A percentile compares a stretch with the other conserved stretches of the same genome.
Conservation (phyloP, 768 basidiomycete genomes). For the Trametes coccinea region DNA sequence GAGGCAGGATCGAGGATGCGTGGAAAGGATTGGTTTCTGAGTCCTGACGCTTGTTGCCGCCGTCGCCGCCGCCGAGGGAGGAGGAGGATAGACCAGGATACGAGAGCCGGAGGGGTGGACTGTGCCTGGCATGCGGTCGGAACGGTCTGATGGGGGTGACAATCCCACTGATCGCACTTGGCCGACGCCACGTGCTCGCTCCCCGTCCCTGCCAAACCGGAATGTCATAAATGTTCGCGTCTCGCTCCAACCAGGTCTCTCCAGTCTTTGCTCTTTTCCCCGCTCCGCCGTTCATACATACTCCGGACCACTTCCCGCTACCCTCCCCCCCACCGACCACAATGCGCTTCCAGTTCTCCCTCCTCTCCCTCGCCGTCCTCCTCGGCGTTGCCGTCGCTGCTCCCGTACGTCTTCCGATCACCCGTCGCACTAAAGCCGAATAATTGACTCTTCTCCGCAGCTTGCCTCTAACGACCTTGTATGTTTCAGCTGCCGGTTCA, state of each 20-base stretch:
- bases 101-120: not conserved
- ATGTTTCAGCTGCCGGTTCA: slow-evolving; percentile 4
- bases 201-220: slow-evolving; percentile 17
- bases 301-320: not conserved
- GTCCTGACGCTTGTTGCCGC: too few species aligned
- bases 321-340: not conserved
- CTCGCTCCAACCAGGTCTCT: not conserved
- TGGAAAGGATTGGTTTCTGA: not conserved
- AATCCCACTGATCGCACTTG: slow-evolving; percentile 19
- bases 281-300: not conserved
- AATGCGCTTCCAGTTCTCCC: slow-evolving; percentile 25
- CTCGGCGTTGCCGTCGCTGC: slow-evolving; percentile 26
- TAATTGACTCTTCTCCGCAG: not conserved
- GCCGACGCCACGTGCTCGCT: slow-evolving; percentile 5
- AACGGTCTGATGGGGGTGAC: slow-evolving; percentile 16
- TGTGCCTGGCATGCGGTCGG: slow-evolving; percentile 21
- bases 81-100: not conserved
- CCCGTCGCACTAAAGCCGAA: not conserved
- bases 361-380: slow-evolving; percentile 27
- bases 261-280: slow-evolving; percentile 5
- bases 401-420: slow-evolving; percentile 20
- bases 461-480: slow-evolving; percentile 10
- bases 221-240: slow-evolving; percentile 16
- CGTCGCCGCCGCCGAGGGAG: not conserved
- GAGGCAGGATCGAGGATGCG: not conserved